Evolutionary conservation across 257 asterid genomes (phyloP), one percentile per base, ranked within the genome.

Genomic region (Nicotiana knightiana): DNA sequence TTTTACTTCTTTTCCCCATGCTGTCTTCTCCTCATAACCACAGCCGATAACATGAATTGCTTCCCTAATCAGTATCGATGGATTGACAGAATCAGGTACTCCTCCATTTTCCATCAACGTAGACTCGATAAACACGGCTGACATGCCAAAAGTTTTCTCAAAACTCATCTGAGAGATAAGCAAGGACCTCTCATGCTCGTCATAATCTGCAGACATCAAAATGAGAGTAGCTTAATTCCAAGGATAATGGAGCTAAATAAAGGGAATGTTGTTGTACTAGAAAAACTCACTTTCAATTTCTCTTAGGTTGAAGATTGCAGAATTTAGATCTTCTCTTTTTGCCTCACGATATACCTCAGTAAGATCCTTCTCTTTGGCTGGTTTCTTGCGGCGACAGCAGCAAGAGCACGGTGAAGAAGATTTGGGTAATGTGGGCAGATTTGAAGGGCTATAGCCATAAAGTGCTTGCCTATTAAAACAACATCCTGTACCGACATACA

Each of bases 1-100:
- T 84, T 91, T 90, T 71, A 92, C 98, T 97, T 96, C 99, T 88
- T 96, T 96, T 8, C 99, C 98, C 99, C 99, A 96, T 35, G 99
- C 92, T 37, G 99, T 96, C 82, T 96, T 96, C 88, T 96, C 99
- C 86, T 96, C 99, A 76, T 96, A 96, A 85, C 98, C 97, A 66
- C 97, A 93, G 88, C 98, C 88, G 75, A 96, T 93, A 61, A 96
- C 99, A 75, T 96, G 99, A 83, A 96, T 96, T 30, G 99, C 99
- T 87, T 96, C 99, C 82, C 88, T 94, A 75, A 96, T 94, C 21
- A 96, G 83, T 18, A 90, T 89, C 3, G 99, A 93, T 39, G 99
- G 91, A 88, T 93, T 90, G 16, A 96, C 90, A 2, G 93, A 92
- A 15, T 94, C 98, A 0, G 97, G 88, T 1, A 94, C 80, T 59